Percentiles rank a stretch among this genome's conserved stretches.
phyloP scores from a whole-genome alignment of 768 basidiomycete species.

The Roridomyces roridus region DNA sequence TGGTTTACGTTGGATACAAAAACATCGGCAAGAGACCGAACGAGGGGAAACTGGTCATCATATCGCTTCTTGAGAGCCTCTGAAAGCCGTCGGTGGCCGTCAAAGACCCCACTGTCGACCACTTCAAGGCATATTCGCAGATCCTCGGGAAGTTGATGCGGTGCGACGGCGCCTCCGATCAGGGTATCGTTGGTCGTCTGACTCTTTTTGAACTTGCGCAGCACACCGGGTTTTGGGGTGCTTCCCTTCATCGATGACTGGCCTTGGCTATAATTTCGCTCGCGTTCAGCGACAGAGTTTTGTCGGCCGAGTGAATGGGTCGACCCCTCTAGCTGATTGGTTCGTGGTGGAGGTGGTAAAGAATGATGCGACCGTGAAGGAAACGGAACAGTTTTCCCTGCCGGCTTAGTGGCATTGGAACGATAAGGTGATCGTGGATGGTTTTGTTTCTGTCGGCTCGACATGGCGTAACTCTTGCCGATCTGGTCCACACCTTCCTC shows the following conservation, averaged over 20 bases:
- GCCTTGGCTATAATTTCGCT: slow-evolving; percentile 58
- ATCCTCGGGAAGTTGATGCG: slow-evolving; percentile 87
- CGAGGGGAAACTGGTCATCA: slow-evolving; percentile 94
- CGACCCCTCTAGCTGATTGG: slow-evolving; percentile 60
- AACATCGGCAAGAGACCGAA: slow-evolving; percentile 93
- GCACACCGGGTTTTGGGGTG: slow-evolving; percentile 50
- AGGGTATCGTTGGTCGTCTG: slow-evolving; percentile 54
- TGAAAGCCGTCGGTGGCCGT: slow-evolving; percentile 87
- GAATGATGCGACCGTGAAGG: slow-evolving; percentile 83
- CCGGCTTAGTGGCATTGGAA: slow-evolving; percentile 44
- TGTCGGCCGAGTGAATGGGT: slow-evolving; percentile 81
- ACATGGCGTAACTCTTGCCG: slow-evolving; percentile 46
- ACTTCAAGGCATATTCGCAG: slow-evolving; percentile 86
- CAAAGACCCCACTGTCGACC: slow-evolving; percentile 83
- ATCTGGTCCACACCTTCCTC: slow-evolving; percentile 66
- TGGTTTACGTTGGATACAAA: slow-evolving; percentile 87
- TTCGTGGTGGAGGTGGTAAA: slow-evolving; percentile 68
- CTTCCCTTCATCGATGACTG: slow-evolving; percentile 41
- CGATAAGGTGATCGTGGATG: slow-evolving; percentile 85
- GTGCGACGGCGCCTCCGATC: slow-evolving; percentile 63
- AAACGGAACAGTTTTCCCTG: slow-evolving; percentile 66
- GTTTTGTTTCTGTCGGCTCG: slow-evolving; percentile 54
- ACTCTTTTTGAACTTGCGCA: slow-evolving; percentile 76
- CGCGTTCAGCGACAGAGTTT: slow-evolving; percentile 57
- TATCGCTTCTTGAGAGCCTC: slow-evolving; percentile 89